Base-by-base conservation (phyloP, 2,329 filamentous ascomycete species). In the Esteya vermicola region DNA sequence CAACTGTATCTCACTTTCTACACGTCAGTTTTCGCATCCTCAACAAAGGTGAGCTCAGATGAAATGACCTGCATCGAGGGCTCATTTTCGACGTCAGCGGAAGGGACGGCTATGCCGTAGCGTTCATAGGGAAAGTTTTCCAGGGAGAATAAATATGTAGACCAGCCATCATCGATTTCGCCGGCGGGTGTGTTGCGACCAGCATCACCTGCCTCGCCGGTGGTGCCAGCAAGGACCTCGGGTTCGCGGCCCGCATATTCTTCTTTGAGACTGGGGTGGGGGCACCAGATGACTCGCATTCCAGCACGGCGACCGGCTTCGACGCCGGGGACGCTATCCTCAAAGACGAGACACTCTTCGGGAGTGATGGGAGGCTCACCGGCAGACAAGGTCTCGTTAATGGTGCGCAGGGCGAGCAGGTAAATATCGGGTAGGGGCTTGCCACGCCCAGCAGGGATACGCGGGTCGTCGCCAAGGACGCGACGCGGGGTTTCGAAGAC, bases 361-460 rank as follows among this genome's bases (percentile, higher is more conserved):
- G 86, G 85, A 40, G 56, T 67, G 46, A 98, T 79, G 43, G 72
- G 63, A 47, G 69, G 63, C 38, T 81, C 77, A 30, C 74, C 75
- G 4, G 68, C 61, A 0, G 66, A 63, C 7, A 93, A 65, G 14
- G 75, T 75, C 33, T 74, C 72, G 59, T 98, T 98, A 56, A 98
- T 80, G 4, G 78, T 83, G 58, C 82, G 68, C 41, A 98, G 65
- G 0, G 91, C 89, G 1, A 96, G 67, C 9, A 93, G 63, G 59
- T 93, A 96, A 50, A 98, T 98, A 60, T 98, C 89, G 0, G 89
- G 91, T 25, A 89, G 71, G 0, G 91, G 91, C 61, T 98, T 98
- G 12, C 91, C 91, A n/a, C 85, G 67, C 0, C 89, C 89, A 4
- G 69, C 60, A 1, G 71, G 64, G 49, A 98, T 83, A 38, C 91